These are phyloP conservation scores for Papilionanthe hybrid DNA, from an alignment of 116 monocot genomes.

Conservation along the genomic window DNA sequence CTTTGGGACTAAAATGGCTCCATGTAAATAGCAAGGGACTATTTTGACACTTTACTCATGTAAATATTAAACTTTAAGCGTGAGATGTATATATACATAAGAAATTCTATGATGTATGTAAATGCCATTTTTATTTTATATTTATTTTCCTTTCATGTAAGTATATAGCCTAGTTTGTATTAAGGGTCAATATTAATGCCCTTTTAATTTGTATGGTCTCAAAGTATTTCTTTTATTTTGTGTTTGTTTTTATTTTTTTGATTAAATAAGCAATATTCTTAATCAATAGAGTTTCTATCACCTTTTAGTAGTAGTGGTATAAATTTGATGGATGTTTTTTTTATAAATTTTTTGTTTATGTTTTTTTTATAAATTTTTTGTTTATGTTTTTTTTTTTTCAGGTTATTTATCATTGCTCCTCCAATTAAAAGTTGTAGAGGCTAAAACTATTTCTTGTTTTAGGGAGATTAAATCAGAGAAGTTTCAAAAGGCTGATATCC, in stretches of 20 bases:
- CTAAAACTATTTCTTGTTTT: constrained; percentile 25
- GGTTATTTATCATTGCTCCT: constrained; percentile 76
- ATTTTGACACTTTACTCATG: too few relatives aligned
- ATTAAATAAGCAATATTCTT: neutral
- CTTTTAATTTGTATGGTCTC: neutral
- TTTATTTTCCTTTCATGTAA: neutral
- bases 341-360: neutral
- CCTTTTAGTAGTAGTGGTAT: neutral
- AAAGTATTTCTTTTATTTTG: neutral
- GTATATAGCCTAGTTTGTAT: neutral
- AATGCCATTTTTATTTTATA: neutral
- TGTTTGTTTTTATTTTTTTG: too few relatives aligned
- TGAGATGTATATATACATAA: too few relatives aligned
- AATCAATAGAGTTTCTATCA: neutral
- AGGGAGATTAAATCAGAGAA: constrained; percentile 16
- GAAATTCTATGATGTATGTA: too few relatives aligned
- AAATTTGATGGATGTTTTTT: neutral
- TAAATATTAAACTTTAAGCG: too few relatives aligned
- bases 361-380: neutral
- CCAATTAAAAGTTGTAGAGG: constrained; percentile 52
- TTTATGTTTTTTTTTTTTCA: constrained; percentile 11
- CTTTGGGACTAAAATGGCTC: too few relatives aligned
- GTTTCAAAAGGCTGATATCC: constrained; percentile 32
- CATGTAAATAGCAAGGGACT: too few relatives aligned
- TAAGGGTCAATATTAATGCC: neutral